Percentiles rank a stretch among this genome's conserved stretches.
phyloP scores from a whole-genome alignment of 495 filamentous ascomycete genomes.

The Tetracladium setigerum region DNA sequence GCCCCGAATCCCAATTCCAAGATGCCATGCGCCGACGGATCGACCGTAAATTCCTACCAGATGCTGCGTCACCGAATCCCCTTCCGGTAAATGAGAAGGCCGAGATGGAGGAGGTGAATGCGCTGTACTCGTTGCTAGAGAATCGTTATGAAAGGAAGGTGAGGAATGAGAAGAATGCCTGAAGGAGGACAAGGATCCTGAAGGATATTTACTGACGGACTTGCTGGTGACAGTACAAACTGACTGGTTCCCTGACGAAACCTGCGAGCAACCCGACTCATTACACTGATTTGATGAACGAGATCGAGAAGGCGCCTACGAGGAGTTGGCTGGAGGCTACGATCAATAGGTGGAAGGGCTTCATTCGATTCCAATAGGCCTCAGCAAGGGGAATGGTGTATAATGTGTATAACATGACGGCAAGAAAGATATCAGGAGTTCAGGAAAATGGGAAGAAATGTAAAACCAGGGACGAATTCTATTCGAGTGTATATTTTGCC shows the following conservation, averaged over 20 bases:
- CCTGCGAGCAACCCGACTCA: slow-evolving; percentile 71
- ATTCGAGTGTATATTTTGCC: slow-evolving; percentile 1
- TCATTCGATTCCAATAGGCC: slow-evolving; percentile 49
- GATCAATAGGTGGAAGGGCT: slow-evolving; percentile 52
- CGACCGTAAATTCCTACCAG: slow-evolving; percentile 25
- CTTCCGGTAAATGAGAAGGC: slow-evolving; percentile 21
- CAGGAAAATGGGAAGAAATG: not conserved
- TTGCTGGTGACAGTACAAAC: slow-evolving; percentile 45
- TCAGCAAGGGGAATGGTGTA: not conserved
- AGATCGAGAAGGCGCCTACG: slow-evolving; percentile 63
- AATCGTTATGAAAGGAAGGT: slow-evolving; percentile 62
- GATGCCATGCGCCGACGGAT: slow-evolving; percentile 57
- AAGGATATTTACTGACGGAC: not conserved
- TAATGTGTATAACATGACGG: not conserved
- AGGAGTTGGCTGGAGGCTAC: slow-evolving; percentile 50
- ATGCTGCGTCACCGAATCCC: slow-evolving; percentile 16
- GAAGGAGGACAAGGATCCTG: not conserved
- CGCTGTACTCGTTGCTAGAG: slow-evolving; percentile 66
- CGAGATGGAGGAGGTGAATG: slow-evolving; percentile 58
- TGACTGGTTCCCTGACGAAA: slow-evolving; percentile 50
- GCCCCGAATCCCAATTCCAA: slow-evolving; percentile 71
- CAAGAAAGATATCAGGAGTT: slow-evolving; percentile 14
- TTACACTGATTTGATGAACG: slow-evolving; percentile 63
- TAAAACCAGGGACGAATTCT: not conserved
- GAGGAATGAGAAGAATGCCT: not conserved